Conservation (phyloP, 1,284 basidiomycete genomes). For the Thelephora terrestris region DNA sequence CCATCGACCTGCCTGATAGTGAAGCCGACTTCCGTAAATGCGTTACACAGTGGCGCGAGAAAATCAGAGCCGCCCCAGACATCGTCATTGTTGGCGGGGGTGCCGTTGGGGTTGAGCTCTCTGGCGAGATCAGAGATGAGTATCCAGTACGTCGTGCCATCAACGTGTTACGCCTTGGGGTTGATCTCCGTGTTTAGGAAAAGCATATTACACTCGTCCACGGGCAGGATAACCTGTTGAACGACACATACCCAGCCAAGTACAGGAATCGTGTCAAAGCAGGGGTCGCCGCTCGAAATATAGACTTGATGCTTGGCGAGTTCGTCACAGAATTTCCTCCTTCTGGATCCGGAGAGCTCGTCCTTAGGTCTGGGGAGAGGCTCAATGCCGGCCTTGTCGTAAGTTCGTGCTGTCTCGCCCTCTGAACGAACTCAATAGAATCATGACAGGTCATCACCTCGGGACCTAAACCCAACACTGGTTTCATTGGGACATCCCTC, state of each 20-base stretch:
- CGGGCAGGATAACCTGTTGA: slow-evolving; percentile 39
- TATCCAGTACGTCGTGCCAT: slow-evolving; percentile 25
- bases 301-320: slow-evolving; percentile 47
- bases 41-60: slow-evolving; percentile 32
- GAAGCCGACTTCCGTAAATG: slow-evolving; percentile 29
- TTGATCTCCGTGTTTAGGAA: slow-evolving; percentile 23
- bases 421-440: neutral
- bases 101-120: slow-evolving; percentile 47
- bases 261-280: slow-evolving; percentile 40
- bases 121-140: slow-evolving; percentile 47
- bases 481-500: slow-evolving; percentile 32
- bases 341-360: slow-evolving; percentile 11
- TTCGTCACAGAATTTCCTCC: slow-evolving; percentile 36
- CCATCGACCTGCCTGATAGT: slow-evolving; percentile 34
- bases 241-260: slow-evolving; percentile 43
- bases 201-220: slow-evolving; percentile 63
- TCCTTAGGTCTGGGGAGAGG: slow-evolving; percentile 29
- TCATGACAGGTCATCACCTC: slow-evolving; percentile 36
- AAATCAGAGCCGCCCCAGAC: slow-evolving; percentile 36
- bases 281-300: slow-evolving; percentile 31
- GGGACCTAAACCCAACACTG: slow-evolving; percentile 42
- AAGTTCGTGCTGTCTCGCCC: slow-evolving; percentile 14
- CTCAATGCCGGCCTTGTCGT: slow-evolving; percentile 52
- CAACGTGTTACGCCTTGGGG: slow-evolving; percentile 9
- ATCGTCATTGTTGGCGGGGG: slow-evolving; percentile 55